Evolutionary conservation across 163 green algal species (phyloP), one percentile per base, ranked within the genome.

Genomic region (Volvox carteri): DNA sequence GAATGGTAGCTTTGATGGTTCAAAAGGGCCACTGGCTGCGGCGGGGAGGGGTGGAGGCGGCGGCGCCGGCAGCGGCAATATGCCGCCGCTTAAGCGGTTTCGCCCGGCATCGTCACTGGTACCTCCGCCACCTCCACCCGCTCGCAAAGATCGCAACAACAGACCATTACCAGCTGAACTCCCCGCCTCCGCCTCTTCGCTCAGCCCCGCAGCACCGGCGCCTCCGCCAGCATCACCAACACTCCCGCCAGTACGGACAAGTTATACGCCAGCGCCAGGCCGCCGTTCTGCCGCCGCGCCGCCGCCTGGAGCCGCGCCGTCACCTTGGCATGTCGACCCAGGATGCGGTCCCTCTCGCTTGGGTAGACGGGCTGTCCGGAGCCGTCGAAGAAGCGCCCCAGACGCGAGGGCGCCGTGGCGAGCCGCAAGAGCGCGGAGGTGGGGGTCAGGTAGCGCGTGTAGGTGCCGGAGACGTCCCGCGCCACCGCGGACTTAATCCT

Each of bases 401-500:
- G 60, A 56, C 86, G 90, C 28, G 33, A 68, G 33, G 91, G 93
- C 1, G 90, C 85, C 23, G 91, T 92, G 42, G 91, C 84, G n/a
- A 94, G 76, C 25, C 90, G 86, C 19, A 42, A 78, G 3, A 93
- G 37, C 6, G 89, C 92, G 0, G 68, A 76, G 8, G 80, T 58
- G 46, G 90, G 86, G 1, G 93, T 95, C 6, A 95, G 87, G 84
- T 91, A 95, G 74, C 83, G 88, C 35, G 85, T 90, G 83, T 93
- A 94, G 25, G 86, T 93, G 60, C 85, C 90, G 52, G 67, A 76
- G 33, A 85, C 65, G 68, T 86, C 85, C 39, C 92, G 92, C 0
- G 94, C 95, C 16, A 96, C 93, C 11, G 94, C 93, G 58, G 88
- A 94, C 86, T 95, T 94, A 0, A 95, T 78, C 42, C 96, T 92